Conservation (phyloP, 345 rosid species). For the Melaleuca alternifolia region DNA sequence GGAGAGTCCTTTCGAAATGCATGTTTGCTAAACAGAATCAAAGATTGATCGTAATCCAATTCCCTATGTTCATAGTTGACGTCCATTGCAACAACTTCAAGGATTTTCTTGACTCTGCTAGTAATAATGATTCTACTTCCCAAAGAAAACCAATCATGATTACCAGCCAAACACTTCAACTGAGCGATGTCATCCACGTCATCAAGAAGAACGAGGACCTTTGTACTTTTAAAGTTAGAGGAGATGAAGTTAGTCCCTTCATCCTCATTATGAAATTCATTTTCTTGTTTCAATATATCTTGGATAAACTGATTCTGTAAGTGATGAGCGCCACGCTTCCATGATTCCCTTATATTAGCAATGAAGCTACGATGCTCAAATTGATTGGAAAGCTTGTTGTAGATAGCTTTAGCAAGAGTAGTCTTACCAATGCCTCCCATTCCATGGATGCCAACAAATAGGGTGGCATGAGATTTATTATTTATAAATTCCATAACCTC, state of each 20-base stretch:
- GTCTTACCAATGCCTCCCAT: neutral
- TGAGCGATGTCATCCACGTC: no score
- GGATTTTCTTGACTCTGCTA: no score
- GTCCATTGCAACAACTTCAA: no score
- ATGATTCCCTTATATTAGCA: neutral
- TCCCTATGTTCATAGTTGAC: accelerated
- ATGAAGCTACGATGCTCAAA: neutral
- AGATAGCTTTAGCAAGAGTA: neutral
- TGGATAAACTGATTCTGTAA: neutral
- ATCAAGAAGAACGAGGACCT: no score
- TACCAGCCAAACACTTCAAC: no score
- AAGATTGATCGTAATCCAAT: accelerated
- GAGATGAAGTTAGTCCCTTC: neutral
- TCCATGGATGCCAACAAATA: neutral
- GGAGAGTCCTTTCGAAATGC: neutral
- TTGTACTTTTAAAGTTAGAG: no score
- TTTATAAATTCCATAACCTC: neutral
- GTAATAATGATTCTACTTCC: no score
- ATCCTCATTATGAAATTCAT: no score
- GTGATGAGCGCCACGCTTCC: neutral
- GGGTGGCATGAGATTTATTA: neutral
- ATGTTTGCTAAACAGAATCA: neutral
- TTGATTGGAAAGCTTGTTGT: neutral
- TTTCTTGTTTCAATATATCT: neutral
- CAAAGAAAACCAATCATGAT: no score